Conservation (phyloP, 176 grass and related monocot genomes). For the Aegilops sharonensis region DNA sequence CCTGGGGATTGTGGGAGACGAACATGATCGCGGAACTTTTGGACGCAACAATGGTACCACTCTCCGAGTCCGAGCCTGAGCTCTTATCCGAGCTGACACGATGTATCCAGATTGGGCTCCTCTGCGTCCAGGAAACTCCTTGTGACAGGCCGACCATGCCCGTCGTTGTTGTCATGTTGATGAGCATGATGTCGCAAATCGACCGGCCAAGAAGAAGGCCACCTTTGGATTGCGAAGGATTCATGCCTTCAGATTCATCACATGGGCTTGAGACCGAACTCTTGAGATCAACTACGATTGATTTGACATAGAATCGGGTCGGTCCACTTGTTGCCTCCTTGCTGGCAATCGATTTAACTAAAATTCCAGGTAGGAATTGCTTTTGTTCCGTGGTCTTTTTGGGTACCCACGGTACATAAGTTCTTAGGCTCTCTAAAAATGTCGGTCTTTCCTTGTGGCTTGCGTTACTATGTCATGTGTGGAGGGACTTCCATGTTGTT, state of each 20-base stretch:
- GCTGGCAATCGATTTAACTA: no score
- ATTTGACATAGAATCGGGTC: neutral
- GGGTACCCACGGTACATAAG: no score
- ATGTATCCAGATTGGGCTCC: conserved; percentile 50
- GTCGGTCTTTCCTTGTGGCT: no score
- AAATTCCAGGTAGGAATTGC: no score
- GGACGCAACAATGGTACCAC: neutral
- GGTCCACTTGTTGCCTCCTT: no score
- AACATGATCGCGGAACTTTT: conserved; percentile 8
- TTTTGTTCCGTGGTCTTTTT: no score
- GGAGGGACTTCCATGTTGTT: no score
- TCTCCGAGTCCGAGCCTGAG: neutral
- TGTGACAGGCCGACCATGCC: conserved; percentile 34
- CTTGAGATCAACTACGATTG: neutral
- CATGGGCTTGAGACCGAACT: neutral
- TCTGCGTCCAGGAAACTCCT: conserved; percentile 39
- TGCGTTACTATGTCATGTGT: no score
- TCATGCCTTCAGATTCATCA: neutral
- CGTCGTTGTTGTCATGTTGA: conserved; percentile 25
- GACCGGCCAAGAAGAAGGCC: neutral
- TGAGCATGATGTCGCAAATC: neutral
- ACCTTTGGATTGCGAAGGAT: no score
- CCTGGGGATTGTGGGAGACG: conserved; percentile 43
- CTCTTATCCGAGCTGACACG: conserved; percentile 5
- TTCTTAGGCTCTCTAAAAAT: no score